Base-by-base conservation (phyloP, 2,329 filamentous ascomycete genomes). In the Aspergillus sp. region DNA sequence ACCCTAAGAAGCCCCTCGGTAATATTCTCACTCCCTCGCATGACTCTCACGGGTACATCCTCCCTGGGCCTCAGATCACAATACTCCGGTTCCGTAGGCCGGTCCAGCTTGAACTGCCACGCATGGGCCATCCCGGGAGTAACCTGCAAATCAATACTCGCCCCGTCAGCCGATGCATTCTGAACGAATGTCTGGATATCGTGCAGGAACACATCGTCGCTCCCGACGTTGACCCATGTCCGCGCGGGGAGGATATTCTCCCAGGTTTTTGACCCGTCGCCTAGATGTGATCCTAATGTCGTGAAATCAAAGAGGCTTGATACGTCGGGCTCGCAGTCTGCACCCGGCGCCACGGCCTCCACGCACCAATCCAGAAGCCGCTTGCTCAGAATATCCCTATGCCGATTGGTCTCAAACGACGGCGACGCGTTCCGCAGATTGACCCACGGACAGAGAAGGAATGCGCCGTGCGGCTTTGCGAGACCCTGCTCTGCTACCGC, bases 331-430 rank as follows among this genome's bases (percentile, higher is more conserved):
- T 43, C 54, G 54, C 30, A 43, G 22, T 43, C 54, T 45, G 6
- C 25, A 19, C 25, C 25, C 25, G 6, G 25, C 2, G 38, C 38
- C 28, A n/a, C 46, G 9, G 45, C 31, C 8, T 50, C 31, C 19
- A 50, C 54, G 17, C 54, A 57, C 6, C 54, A 46, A 19, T 57
- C 54, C 28, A 57, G 54, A 57, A 57, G 54, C 15, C 54, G 11
- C n/a, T 57, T 57, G 23, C 46, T 57, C 31, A 57, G 30, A 19
- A 57, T 19, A 25, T 57, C 54, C 7, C 50, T 57, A 31, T 57
- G 30, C 38, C 46, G 30, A n/a, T 57, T 57, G 31, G 19, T 49
- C 23, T 43, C 15, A 23, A 57, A 57, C 7, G 54, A 50, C 38
- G 46, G 46, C 13, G 46, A 49, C n/a, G n/a, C 15, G 31, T 57